Evolutionary conservation across 331 rosid species (phyloP).

Genomic region (Malus hybrid): DNA sequence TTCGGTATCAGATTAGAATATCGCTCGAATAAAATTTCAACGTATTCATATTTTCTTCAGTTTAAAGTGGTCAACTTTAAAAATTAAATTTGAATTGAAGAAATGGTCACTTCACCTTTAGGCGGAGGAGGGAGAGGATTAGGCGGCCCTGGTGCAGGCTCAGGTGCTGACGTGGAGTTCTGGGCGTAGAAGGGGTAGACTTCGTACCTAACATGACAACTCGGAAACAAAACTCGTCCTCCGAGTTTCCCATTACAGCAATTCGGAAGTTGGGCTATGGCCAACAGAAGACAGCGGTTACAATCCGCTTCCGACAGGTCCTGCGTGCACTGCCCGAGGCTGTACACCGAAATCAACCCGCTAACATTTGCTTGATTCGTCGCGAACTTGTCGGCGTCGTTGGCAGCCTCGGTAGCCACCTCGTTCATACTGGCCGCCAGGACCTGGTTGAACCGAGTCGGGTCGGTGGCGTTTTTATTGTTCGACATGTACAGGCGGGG

Average conservation of each 20-base stretch:
- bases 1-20: too few species aligned
- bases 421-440: background rate
- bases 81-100: background rate
- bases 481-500: too few species aligned
- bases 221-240: constrained; percentile 22
- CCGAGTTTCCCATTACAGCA: background rate
- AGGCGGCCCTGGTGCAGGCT: background rate
- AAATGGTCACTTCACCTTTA: too few species aligned
- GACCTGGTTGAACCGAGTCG: background rate
- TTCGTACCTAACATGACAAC: constrained; percentile 36
- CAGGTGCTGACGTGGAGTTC: background rate
- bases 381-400: constrained; percentile 15
- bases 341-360: constrained; percentile 11
- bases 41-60: too few species aligned
- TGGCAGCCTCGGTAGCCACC: constrained; percentile 14
- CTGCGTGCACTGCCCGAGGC: constrained; percentile 34
- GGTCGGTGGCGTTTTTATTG: background rate
- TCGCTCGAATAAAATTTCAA: too few species aligned
- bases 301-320: constrained; percentile 17
- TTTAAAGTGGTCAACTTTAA: too few species aligned
- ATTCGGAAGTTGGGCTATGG: background rate
- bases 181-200: constrained; percentile 24
- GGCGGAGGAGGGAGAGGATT: background rate
- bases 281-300: background rate
- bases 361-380: background rate